A percentile compares a stretch with the other conserved stretches of the same genome.
These are phyloP conservation scores for Puccinia novopanici DNA, from an alignment of 1,284 basidiomycete genomes.

Conservation along the genomic window DNA sequence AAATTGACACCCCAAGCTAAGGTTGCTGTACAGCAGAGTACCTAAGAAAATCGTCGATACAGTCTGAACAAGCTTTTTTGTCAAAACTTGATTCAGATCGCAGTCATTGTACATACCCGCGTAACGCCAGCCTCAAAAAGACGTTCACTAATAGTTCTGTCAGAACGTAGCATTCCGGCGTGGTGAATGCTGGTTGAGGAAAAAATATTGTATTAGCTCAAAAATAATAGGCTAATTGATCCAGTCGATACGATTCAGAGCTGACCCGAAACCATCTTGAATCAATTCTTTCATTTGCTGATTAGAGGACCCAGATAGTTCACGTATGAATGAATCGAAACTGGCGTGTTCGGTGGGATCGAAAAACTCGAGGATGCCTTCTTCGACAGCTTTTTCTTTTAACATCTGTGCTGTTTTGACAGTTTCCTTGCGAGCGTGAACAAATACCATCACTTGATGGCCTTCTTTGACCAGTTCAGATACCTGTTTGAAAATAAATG, in stretches of 20 bases:
- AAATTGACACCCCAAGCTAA: constrained; percentile 99
- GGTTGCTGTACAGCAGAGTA: constrained; percentile 96
- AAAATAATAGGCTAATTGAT: not conserved
- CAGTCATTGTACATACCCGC: constrained; percentile 67
- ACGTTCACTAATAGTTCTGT: constrained; percentile 92
- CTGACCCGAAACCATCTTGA: constrained; percentile 75
- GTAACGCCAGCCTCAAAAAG: constrained; percentile 90
- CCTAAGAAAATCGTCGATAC: constrained; percentile 63
- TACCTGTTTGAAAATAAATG: constrained; percentile 69
- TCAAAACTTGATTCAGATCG: not conserved
- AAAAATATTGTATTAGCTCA: constrained; percentile 64
- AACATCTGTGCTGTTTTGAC: constrained; percentile 88
- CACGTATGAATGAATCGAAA: constrained; percentile 73
- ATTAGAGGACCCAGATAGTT: constrained; percentile 79
- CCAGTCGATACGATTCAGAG: not conserved
- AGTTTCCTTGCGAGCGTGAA: constrained; percentile 96
- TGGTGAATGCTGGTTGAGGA: constrained; percentile 98
- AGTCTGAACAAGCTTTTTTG: not conserved
- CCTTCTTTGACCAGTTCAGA: constrained; percentile 77
- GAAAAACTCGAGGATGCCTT: constrained; percentile 92
- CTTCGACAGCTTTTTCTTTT: constrained; percentile 84
- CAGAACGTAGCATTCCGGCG: constrained; percentile 93
- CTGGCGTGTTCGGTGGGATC: constrained; percentile 86
- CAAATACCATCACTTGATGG: constrained; percentile 99
- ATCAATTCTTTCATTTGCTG: constrained; percentile 96